Base-by-base conservation (phyloP, 1,284 basidiomycete species). In the Cystobasidium pallidum region DNA sequence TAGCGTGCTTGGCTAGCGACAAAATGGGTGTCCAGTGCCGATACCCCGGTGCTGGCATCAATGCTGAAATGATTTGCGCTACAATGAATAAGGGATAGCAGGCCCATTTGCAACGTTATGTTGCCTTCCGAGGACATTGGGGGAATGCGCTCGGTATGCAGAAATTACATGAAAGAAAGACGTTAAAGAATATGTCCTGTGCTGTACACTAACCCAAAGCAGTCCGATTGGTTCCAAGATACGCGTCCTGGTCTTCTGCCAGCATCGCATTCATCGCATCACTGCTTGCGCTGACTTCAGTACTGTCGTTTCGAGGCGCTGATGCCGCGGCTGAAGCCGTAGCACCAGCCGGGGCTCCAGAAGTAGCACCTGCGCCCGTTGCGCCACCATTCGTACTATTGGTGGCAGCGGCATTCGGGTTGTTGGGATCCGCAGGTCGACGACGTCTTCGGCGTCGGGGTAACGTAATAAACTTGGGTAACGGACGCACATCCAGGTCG, bases 401-500 rank as follows among this genome's bases (percentile, higher is more conserved):
- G 0, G 66, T 55, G 36, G 72, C 52, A 2, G 63, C 72, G 15
- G 63, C 55, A 19, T 41, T 52, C 21, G 74, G 59, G 13, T 32
- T 49, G 21, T 47, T 73, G 15, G 62, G 70, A 47, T 73, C 75
- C 1, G 72, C 72, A 36, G 70, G 65, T 19, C 79, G 66, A 64
- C 82, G 76, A 66, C 84, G 78, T 52, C 84, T 74, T 17, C 84
- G 77, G 36, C 84, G 77, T 13, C 84, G 78, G 0, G 84, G 84
- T 1, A 84, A 77, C 13, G 83, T 84, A 76, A 84, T 84, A 77
- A 84, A 92, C 77, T 89, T 88, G 19, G 94, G 93, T 90, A 97
- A 94, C 19, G 87, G 85, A 58, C 95, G 86, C 61, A 88, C 88
- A 79, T 98, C 96, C 74, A 99, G 83, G 81, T 99, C 96, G 68